Conservation (phyloP, 768 basidiomycete genomes). For the Tricholoma saponaceum region DNA sequence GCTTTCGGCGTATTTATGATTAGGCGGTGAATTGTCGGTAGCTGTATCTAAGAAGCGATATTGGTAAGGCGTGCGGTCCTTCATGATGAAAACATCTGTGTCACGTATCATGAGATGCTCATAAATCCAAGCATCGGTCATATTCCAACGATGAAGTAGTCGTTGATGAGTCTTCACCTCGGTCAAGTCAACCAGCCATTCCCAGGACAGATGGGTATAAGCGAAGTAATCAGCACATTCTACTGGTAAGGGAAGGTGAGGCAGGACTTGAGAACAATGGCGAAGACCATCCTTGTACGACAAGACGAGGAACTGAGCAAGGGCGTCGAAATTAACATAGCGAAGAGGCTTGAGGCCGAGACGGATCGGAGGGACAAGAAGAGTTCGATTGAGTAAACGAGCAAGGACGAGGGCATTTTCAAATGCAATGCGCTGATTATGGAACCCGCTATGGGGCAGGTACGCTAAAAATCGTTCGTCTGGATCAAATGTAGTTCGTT, state of each 20-base stretch:
- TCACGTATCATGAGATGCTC: slow-evolving; percentile 32
- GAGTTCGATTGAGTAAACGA: slow-evolving; percentile 65
- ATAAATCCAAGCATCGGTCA: slow-evolving; percentile 45
- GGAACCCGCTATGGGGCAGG: slow-evolving; percentile 80
- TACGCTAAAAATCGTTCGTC: slow-evolving; percentile 59
- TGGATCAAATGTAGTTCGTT: slow-evolving; percentile 13
- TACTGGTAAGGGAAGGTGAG: slow-evolving; percentile 31
- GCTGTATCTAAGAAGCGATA: slow-evolving; percentile 56
- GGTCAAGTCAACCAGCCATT: slow-evolving; percentile 59
- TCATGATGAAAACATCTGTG: slow-evolving; percentile 42
- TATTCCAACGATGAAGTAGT: slow-evolving; percentile 47
- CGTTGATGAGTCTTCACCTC: slow-evolving; percentile 31
- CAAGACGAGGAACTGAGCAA: slow-evolving; percentile 41
- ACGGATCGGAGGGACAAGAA: slow-evolving; percentile 73
- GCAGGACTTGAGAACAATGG: slow-evolving; percentile 44
- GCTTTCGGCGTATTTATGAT: slow-evolving; percentile 38
- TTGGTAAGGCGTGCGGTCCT: slow-evolving; percentile 56
- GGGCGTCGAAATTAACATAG: slow-evolving; percentile 50
- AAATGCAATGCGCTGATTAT: slow-evolving; percentile 83
- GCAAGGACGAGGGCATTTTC: slow-evolving; percentile 82
- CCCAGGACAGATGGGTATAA: slow-evolving; percentile 67
- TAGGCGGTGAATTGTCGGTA: slow-evolving; percentile 16
- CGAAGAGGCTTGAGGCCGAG: slow-evolving; percentile 59
- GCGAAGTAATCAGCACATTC: slow-evolving; percentile 62
- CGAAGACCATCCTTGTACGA: slow-evolving; percentile 47